phyloP scores from a whole-genome alignment of 2,329 filamentous ascomycete genomes.

The Mycosphaerelloides madeirae region DNA sequence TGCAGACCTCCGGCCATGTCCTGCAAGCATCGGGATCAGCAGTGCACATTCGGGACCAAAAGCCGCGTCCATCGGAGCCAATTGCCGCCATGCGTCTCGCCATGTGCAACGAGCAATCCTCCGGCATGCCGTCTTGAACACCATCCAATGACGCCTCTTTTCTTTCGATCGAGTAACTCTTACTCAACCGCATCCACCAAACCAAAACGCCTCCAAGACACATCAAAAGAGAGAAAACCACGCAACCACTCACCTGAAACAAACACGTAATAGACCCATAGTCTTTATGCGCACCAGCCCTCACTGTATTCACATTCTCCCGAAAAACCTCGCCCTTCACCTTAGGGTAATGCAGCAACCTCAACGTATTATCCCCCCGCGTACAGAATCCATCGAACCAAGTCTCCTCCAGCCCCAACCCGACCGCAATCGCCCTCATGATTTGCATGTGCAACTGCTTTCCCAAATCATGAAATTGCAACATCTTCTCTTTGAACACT shows the following conservation, averaged over 20 bases:
- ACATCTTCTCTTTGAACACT: slow-evolving; percentile 67
- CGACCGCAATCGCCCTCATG: slow-evolving; percentile 57
- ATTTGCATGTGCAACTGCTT: slow-evolving; percentile 72
- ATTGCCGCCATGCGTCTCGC: too few species aligned
- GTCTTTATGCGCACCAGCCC: slow-evolving; percentile 74
- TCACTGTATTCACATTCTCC: slow-evolving; percentile 46
- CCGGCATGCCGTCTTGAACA: too few species aligned
- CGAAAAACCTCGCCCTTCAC: slow-evolving; percentile 56
- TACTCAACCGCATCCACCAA: too few species aligned
- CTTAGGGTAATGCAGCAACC: slow-evolving; percentile 47
- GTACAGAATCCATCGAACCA: slow-evolving; percentile 77
- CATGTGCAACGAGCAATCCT: too few species aligned
- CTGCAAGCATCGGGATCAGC: slow-evolving; percentile 24
- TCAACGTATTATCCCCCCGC: slow-evolving; percentile 61
- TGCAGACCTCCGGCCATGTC: slow-evolving; percentile 55
- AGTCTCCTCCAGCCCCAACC: slow-evolving; percentile 59
- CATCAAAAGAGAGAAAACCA: too few species aligned
- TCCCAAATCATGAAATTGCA: slow-evolving; percentile 68
- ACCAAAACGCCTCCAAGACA: too few species aligned
- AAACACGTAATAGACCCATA: slow-evolving; percentile 52
- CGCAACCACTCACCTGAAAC: slow-evolving; percentile 34
- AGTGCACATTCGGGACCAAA: too few species aligned
- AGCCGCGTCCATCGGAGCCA: too few species aligned
- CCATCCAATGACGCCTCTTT: too few species aligned
- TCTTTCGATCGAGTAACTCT: too few species aligned